Evolutionary conservation across 176 grass and related monocot genomes (phyloP), one percentile per base, ranked within the genome.

Genomic region (Eleusine coracana): DNA sequence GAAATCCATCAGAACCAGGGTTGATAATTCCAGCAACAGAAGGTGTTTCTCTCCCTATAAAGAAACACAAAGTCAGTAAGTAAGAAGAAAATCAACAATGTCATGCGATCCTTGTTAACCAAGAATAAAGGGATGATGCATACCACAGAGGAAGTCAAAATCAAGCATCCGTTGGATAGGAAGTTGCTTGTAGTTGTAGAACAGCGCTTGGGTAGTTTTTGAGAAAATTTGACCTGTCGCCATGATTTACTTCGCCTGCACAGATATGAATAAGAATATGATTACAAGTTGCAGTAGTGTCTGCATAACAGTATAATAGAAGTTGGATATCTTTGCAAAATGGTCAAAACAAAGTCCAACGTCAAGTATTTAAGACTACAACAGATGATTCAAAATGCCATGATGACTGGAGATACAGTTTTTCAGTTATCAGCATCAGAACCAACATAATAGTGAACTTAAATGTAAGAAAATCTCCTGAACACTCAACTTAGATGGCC

Each of bases 181-280:
- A 48, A 98, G 96, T 80, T 98, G 96, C 93, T 98, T 98, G 84
- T 98, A 98, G 73, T 98, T 98, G 75, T 98, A 98, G 83, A 98
- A 98, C 81, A 98, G 84, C 59, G 96, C 96, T 71, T 98, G 96
- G 31, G 91, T 95, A 18, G 88, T 93, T 80, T 92, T 94, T 1
- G 96, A 98, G 81, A 98, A 98, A 87, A 95, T 74, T 81, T 98
- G 90, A 15, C 92, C 96, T 1, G 93, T 93, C 15, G 96, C 92
- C 96, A 98, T 98, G 87, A 84, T 86, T 73, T 76, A 85, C 34
- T 80, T 73, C 21, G 20, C 90, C 88, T 91, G 86, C 66, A 89
- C 68, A 38, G 23, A 74, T 82, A 31, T 38, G 11, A 44, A 86
- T 77, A 62, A 89, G 42, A 63, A 28, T 79, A 83, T 52, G 13